Evolutionary conservation across 805 yeast species (phyloP).

Genomic region (Kodamaea laetipori): DNA sequence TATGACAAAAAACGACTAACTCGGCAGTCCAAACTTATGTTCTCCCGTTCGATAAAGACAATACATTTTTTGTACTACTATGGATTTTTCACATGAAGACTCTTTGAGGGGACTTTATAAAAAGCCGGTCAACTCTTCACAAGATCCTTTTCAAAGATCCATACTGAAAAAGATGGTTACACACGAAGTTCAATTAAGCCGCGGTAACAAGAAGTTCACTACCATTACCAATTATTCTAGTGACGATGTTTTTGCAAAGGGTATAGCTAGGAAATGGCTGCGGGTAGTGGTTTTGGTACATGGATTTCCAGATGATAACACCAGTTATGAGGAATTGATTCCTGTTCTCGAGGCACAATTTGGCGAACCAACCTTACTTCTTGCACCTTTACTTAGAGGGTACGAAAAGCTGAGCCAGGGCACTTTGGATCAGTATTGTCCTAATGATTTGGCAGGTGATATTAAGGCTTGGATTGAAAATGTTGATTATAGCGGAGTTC

Average conservation of each 20-base stretch:
- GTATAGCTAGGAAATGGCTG: constrained; percentile 10
- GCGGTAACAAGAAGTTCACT: constrained; percentile 23
- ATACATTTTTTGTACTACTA: too few relatives aligned
- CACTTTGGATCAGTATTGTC: constrained; percentile 24
- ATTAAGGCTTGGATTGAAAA: constrained; percentile 33
- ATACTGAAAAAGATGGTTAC: neutral
- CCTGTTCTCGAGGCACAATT: constrained; percentile 24
- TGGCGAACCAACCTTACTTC: constrained; percentile 22
- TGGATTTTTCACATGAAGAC: too few relatives aligned
- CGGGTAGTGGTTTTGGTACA: constrained; percentile 16
- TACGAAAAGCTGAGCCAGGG: constrained; percentile 38
- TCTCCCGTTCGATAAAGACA: too few relatives aligned
- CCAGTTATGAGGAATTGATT: constrained; percentile 27
- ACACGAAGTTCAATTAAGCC: constrained; percentile 15
- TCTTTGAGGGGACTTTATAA: too few relatives aligned
- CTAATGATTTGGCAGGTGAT: constrained; percentile 36
- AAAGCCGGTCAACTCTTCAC: too few relatives aligned
- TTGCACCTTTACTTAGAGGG: constrained; percentile 42
- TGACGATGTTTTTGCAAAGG: constrained; percentile 18
- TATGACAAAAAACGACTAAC: too few relatives aligned
- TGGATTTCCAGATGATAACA: constrained; percentile 40
- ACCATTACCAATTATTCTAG: constrained; percentile 22
- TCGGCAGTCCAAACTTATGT: too few relatives aligned
- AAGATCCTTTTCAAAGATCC: too few relatives aligned
- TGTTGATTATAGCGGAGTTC: constrained; percentile 21